phyloP scores from a whole-genome alignment of 2,329 filamentous ascomycete genomes.

The Scedosporium minutisporum region DNA sequence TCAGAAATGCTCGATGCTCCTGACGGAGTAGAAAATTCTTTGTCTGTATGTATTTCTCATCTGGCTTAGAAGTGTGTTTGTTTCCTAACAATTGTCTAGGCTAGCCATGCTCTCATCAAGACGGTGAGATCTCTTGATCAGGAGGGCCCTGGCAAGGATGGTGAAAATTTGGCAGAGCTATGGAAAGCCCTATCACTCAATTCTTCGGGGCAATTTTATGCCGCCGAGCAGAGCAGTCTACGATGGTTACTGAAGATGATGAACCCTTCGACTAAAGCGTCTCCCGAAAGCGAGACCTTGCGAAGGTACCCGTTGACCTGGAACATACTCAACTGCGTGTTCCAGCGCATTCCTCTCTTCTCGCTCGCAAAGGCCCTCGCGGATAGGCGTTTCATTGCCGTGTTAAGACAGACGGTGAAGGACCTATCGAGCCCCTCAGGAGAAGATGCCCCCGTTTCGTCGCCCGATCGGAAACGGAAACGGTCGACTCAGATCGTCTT shows the following conservation, averaged over 20 bases:
- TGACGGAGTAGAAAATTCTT: neutral
- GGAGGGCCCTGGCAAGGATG: conserved; percentile 30
- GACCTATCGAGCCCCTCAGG: conserved; percentile 35
- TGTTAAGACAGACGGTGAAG: conserved; percentile 56
- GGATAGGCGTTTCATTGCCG: conserved; percentile 56
- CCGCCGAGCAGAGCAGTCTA: conserved; percentile 47
- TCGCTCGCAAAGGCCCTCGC: conserved; percentile 62
- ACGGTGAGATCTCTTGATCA: conserved; percentile 47
- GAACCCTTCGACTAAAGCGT: conserved; percentile 30
- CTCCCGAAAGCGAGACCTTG: conserved; percentile 37
- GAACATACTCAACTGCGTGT: conserved; percentile 51
- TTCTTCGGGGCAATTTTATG: conserved; percentile 34
- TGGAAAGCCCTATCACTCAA: conserved; percentile 38
- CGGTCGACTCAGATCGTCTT: conserved; percentile 25
- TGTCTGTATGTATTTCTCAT: neutral
- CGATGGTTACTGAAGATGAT: conserved; percentile 56
- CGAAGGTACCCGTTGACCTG: conserved; percentile 48
- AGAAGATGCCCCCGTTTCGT: conserved; percentile 13
- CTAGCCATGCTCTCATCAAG: conserved; percentile 34
- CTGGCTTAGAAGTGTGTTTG: neutral
- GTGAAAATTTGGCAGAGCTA: conserved; percentile 37
- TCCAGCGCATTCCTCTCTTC: conserved; percentile 57
- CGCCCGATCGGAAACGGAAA: conserved; percentile 33
- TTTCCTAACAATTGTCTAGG: neutral
- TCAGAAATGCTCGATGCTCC: conserved; percentile 5